phyloP scores from a whole-genome alignment of 2,329 filamentous ascomycete species.

The Ceratocystis diversiconidia region DNA sequence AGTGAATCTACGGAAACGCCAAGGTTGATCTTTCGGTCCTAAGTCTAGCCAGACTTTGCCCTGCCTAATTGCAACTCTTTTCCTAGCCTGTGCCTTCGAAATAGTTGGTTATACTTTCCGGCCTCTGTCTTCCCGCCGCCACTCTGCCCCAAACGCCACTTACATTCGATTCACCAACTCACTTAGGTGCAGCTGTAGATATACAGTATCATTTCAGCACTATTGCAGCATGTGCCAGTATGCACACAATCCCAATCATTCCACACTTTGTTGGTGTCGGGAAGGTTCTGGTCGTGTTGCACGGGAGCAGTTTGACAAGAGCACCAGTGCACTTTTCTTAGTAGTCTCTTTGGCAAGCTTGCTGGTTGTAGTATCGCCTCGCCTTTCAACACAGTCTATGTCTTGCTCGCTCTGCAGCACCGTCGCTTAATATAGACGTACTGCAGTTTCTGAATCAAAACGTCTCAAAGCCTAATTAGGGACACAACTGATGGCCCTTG shows the following conservation, averaged over 20 bases:
- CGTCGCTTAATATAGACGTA: slow-evolving; percentile 31
- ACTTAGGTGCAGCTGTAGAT: too few species aligned
- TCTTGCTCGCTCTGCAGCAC: slow-evolving; percentile 33
- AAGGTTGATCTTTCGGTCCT: slow-evolving; percentile 24
- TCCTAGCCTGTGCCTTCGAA: slow-evolving; percentile 35
- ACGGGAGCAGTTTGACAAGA: slow-evolving; percentile 31
- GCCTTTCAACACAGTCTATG: slow-evolving; percentile 38
- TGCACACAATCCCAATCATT: slow-evolving; percentile 30
- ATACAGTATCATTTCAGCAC: slow-evolving; percentile 25
- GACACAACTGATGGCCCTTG: slow-evolving; percentile 34
- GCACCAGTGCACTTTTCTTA: slow-evolving; percentile 27
- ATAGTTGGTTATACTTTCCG: slow-evolving; percentile 37
- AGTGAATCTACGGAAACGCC: slow-evolving; percentile 35
- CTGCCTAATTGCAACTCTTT: not conserved
- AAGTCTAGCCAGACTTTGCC: not conserved
- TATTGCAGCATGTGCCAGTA: slow-evolving; percentile 32
- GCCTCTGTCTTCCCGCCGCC: slow-evolving; percentile 29
- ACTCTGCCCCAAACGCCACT: too few species aligned
- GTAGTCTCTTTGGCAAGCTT: slow-evolving; percentile 22
- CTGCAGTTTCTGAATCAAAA: slow-evolving; percentile 34
- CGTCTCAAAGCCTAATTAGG: slow-evolving; percentile 30
- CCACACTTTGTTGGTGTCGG: slow-evolving; percentile 29
- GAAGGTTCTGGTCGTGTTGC: slow-evolving; percentile 23
- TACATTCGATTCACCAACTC: too few species aligned
- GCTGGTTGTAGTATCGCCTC: slow-evolving; percentile 34